Conservation (phyloP, 345 rosid genomes). For the Xanthoceras sorbifolium region DNA sequence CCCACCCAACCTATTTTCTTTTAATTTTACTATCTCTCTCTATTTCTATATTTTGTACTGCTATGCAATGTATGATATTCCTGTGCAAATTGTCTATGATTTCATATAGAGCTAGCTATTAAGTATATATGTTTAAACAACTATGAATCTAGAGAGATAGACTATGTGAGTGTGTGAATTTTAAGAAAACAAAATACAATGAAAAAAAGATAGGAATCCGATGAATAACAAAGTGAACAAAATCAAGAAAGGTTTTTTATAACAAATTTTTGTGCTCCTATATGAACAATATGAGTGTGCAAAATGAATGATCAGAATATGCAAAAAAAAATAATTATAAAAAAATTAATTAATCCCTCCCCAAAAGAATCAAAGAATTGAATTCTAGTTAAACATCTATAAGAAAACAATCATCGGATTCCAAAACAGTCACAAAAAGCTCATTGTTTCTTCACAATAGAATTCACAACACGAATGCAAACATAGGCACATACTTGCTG, state of each 20-base stretch:
- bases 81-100: constrained; percentile 26
- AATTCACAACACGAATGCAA: constrained; percentile 34
- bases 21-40: constrained; percentile 44
- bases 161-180: constrained; percentile 53
- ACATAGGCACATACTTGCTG: constrained; percentile 43
- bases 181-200: constrained; percentile 31
- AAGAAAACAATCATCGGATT: constrained; percentile 92
- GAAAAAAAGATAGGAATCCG: constrained; percentile 66
- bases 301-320: constrained; percentile 27
- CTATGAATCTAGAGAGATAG: constrained; percentile 41
- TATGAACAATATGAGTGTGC: constrained; percentile 31
- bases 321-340: constrained; percentile 3
- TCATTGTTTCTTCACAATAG: constrained; percentile 53
- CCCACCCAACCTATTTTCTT: constrained; percentile 49
- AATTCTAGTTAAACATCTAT: constrained; percentile 47
- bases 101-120: constrained; percentile 26
- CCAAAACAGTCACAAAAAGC: constrained; percentile 52
- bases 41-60: constrained; percentile 25
- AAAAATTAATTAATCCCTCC: constrained; percentile 28
- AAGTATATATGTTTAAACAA: constrained; percentile 28
- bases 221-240: constrained; percentile 40
- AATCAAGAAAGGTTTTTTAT: constrained; percentile 22
- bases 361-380: constrained; percentile 87
- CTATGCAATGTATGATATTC: constrained; percentile 31
- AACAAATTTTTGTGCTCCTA: constrained; percentile 42